phyloP scores from a whole-genome alignment of 2,329 filamentous ascomycete species.

The Uncinocarpus reesii region DNA sequence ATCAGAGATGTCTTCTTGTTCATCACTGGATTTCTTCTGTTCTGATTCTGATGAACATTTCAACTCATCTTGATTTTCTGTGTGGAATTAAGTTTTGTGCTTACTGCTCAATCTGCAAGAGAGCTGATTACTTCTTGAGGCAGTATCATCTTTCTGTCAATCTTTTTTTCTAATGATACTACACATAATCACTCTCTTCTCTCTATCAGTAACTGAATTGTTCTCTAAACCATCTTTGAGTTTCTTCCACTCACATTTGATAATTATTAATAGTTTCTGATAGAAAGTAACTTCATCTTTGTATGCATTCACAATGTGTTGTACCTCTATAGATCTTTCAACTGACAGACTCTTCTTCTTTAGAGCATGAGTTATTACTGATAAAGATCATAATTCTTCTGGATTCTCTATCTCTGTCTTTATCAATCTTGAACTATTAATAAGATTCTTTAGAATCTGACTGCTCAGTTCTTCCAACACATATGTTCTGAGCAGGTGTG shows the following conservation, averaged over 20 bases:
- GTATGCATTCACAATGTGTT: slow-evolving; percentile 2
- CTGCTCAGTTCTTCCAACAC: background rate
- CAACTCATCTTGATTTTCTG: background rate
- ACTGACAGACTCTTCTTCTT: background rate
- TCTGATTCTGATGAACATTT: background rate
- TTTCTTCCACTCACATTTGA: slow-evolving; percentile 2
- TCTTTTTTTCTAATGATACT: no score
- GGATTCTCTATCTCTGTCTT: background rate
- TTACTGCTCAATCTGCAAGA: background rate
- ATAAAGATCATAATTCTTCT: slow-evolving; percentile 1
- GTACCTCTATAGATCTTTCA: background rate
- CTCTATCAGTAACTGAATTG: background rate
- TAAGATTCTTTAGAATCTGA: slow-evolving; percentile 1
- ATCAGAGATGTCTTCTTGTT: background rate
- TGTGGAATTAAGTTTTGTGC: background rate
- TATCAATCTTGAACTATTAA: slow-evolving; percentile 3
- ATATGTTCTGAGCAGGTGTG: slow-evolving; percentile 4
- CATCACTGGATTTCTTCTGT: background rate
- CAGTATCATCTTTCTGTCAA: background rate
- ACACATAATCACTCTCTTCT: background rate
- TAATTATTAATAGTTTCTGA: slow-evolving; percentile 1
- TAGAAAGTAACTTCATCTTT: background rate
- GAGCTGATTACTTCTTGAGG: background rate
- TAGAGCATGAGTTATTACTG: background rate
- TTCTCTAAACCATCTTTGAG: background rate